Evolutionary conservation across 2,329 filamentous ascomycete species (phyloP), one percentile per base, ranked within the genome.

Genomic region (Balansia obtecta): DNA sequence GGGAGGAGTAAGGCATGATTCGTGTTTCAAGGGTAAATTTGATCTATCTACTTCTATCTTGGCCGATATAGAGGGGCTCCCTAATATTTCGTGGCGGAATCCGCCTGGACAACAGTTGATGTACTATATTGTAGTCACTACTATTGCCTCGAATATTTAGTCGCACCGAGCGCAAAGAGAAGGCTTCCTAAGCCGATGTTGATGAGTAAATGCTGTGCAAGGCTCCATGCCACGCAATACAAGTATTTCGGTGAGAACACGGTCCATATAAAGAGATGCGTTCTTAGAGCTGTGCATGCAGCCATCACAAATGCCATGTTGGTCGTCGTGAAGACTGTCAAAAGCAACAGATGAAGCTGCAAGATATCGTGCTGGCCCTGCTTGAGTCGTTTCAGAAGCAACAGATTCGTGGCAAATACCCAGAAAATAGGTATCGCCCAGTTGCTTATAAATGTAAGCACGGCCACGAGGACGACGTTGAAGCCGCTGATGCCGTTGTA

Each of bases 241-340:
- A 98, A 69, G 65, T 90, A 97, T 67, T 97, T 98, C 0, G 93
- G 93, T 56, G 88, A 95, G 66, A 98, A 98, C 11, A 98, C 93
- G 0, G 91, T 97, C 93, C 93, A 98, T 54, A 98, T 90, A 64
- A 98, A 98, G 52, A 98, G 67, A 72, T 98, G 93, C 32, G 87
- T 88, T 57, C 91, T 74, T 62, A 98, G 66, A 8, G 79, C 74
- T 45, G 86, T 89, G 65, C 93, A 98, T 15, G 91, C 89, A 13
- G 77, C 80, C 91, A 97, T 97, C 22, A 96, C 84, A 45, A 81
- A 84, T 2, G 80, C 67, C 49, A 87, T 67, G 55, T 80, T 81
- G 1, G 72, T 71, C 1, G 85, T 75, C 11, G 79, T 71, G 63
- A 93, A 95, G 11, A 84, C 65, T 1, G 89, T 95, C 59, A 86